These are phyloP conservation scores for Podospora fimiseda DNA, from an alignment of 495 filamentous ascomycete genomes.

Conservation along the genomic window DNA sequence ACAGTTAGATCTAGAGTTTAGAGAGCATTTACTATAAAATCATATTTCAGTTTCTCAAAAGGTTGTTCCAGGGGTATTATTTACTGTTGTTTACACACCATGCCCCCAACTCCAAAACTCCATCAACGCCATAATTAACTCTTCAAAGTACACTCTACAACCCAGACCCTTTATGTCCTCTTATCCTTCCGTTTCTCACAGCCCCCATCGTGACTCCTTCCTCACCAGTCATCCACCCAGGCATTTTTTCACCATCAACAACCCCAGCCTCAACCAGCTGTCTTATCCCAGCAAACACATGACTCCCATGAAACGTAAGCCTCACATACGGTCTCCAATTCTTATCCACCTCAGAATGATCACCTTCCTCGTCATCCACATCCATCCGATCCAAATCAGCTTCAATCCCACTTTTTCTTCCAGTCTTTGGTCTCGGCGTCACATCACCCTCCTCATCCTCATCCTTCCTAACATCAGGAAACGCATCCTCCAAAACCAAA, in stretches of 20 bases:
- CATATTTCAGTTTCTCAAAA: no score
- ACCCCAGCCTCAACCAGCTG: slow-evolving; percentile 68
- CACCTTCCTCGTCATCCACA: slow-evolving; percentile 17
- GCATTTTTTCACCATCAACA: slow-evolving; percentile 69
- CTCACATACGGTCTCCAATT: slow-evolving; percentile 54
- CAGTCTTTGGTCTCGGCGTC: no score
- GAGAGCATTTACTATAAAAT: no score
- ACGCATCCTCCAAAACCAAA: not conserved
- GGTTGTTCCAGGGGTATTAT: not conserved
- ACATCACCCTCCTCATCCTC: no score
- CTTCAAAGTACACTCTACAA: slow-evolving; percentile 21
- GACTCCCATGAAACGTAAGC: slow-evolving; percentile 62
- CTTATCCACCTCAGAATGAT: slow-evolving; percentile 23
- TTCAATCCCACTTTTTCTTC: not conserved
- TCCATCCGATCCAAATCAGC: slow-evolving; percentile 15
- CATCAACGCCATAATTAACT: not conserved
- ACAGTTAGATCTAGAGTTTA: not conserved
- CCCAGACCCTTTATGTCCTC: slow-evolving; percentile 42
- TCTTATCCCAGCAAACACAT: slow-evolving; percentile 77
- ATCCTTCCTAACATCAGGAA: not conserved
- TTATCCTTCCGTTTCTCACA: slow-evolving; percentile 56
- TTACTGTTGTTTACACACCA: not conserved
- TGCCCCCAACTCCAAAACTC: not conserved
- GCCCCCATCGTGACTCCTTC: slow-evolving; percentile 68
- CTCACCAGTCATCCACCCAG: slow-evolving; percentile 88